Conservation (phyloP, 345 rosid genomes). For the Raphanus sativus region DNA sequence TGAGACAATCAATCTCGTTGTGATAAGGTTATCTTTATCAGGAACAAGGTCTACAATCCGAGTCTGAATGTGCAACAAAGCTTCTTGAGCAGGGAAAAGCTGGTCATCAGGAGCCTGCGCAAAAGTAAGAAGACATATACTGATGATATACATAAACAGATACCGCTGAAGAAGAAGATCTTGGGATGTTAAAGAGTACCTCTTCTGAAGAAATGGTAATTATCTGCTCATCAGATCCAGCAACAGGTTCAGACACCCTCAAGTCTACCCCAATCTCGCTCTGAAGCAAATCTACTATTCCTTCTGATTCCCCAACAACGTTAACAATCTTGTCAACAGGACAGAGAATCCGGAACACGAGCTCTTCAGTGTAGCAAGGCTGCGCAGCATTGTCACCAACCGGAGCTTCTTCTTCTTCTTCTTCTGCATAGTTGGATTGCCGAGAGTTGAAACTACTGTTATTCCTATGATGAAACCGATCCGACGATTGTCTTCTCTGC, state of each 20-base stretch:
- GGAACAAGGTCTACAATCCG: slow-evolving; percentile 69
- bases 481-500: slow-evolving; percentile 56
- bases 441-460: slow-evolving; percentile 57
- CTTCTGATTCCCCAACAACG: slow-evolving; percentile 73
- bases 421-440: slow-evolving; percentile 50
- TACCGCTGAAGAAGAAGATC: not conserved
- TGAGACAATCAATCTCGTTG: slow-evolving; percentile 74
- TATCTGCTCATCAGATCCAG: slow-evolving; percentile 88
- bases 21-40: slow-evolving; percentile 67
- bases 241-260: slow-evolving; percentile 68
- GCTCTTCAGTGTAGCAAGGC: slow-evolving; percentile 65
- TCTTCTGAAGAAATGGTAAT: slow-evolving; percentile 85
- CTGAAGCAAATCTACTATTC: slow-evolving; percentile 77
- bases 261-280: slow-evolving; percentile 92
- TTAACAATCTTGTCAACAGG: slow-evolving; percentile 73
- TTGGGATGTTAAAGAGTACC: slow-evolving; percentile 44
- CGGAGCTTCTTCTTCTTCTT: slow-evolving; percentile 47
- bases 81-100: slow-evolving; percentile 98
- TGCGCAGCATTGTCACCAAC: slow-evolving; percentile 56
- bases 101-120: slow-evolving; percentile 90
- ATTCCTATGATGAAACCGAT: slow-evolving; percentile 57
- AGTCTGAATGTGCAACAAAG: slow-evolving; percentile 92
- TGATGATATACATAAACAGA: not conserved
- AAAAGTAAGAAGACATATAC: not conserved
- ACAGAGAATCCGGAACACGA: slow-evolving; percentile 90